Conservation (phyloP, 371 early-diverging fungal genomes). For the Mucor racemosus region DNA sequence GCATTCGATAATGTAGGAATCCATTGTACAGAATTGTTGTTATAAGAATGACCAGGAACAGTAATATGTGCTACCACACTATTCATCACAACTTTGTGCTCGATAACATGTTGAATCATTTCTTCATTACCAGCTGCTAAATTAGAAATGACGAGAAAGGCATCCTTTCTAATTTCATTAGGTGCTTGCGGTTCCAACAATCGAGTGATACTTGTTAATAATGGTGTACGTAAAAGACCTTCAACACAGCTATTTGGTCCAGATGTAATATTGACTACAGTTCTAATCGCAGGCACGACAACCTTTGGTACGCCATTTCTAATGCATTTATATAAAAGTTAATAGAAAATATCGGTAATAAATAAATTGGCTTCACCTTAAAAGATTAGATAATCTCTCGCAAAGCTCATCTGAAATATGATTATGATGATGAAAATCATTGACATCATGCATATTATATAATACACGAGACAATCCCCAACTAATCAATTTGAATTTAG, state of each 20-base stretch:
- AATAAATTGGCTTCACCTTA: constrained; percentile 24
- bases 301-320: constrained; percentile 20
- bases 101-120: constrained; percentile 47
- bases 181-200: constrained; percentile 29
- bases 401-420: constrained; percentile 29
- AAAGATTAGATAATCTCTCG: constrained; percentile 28
- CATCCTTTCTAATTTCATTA: constrained; percentile 48
- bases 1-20: constrained; percentile 12
- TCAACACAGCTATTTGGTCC: constrained; percentile 52
- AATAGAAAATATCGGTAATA: too few species aligned
- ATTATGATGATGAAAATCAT: constrained; percentile 28
- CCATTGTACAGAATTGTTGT: constrained; percentile 20
- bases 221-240: constrained; percentile 44
- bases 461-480: constrained; percentile 65
- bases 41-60: constrained; percentile 36
- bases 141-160: constrained; percentile 58
- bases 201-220: constrained; percentile 28
- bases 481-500: constrained; percentile 25
- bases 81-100: constrained; percentile 42
- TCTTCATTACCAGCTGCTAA: constrained; percentile 55
- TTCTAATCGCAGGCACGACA: constrained; percentile 41
- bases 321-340: too few species aligned
- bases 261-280: constrained; percentile 61
- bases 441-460: constrained; percentile 60
- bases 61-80: constrained; percentile 38